Conservation (phyloP, 805 yeast species). For the Candida endomychidarum region DNA sequence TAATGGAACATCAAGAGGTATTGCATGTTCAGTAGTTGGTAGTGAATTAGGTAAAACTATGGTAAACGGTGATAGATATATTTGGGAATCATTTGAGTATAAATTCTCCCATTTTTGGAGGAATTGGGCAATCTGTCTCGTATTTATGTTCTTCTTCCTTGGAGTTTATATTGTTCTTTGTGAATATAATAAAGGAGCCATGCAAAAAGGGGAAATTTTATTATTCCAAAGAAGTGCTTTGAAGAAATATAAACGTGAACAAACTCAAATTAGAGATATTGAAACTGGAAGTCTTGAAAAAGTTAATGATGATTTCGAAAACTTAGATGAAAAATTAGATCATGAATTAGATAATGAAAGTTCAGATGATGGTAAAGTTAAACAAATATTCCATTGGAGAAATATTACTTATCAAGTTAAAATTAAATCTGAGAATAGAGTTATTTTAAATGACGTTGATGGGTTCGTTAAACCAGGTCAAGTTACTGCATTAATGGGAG, state of each 20-base stretch:
- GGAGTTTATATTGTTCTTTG: constrained; percentile 32
- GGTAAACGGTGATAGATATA: constrained; percentile 62
- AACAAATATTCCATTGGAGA: constrained; percentile 40
- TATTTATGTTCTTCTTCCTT: constrained; percentile 47
- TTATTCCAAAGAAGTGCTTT: constrained; percentile 28
- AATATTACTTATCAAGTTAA: constrained; percentile 38
- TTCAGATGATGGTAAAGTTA: constrained; percentile 7
- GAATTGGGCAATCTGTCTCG: constrained; percentile 67
- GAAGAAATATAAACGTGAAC: constrained; percentile 28
- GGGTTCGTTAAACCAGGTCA: constrained; percentile 84
- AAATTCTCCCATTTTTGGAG: constrained; percentile 70
- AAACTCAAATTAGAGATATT: constrained; percentile 16
- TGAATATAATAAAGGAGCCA: constrained; percentile 42
- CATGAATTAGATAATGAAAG: constrained; percentile 5
- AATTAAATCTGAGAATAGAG: constrained; percentile 37
- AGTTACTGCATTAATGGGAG: constrained; percentile 80
- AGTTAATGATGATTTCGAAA: constrained; percentile 15
- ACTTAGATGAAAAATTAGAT: neutral
- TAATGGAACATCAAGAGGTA: constrained; percentile 21
- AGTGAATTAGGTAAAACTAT: constrained; percentile 50
- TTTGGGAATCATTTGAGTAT: constrained; percentile 50
- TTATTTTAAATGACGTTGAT: constrained; percentile 41
- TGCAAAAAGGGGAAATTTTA: constrained; percentile 45
- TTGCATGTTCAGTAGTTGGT: constrained; percentile 63
- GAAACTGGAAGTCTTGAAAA: constrained; percentile 28